A percentile compares a stretch with the other conserved stretches of the same genome.
These are phyloP conservation scores for Sclerotiophoma versabilis DNA, from an alignment of 2,329 filamentous ascomycete genomes.

Conservation along the genomic window DNA sequence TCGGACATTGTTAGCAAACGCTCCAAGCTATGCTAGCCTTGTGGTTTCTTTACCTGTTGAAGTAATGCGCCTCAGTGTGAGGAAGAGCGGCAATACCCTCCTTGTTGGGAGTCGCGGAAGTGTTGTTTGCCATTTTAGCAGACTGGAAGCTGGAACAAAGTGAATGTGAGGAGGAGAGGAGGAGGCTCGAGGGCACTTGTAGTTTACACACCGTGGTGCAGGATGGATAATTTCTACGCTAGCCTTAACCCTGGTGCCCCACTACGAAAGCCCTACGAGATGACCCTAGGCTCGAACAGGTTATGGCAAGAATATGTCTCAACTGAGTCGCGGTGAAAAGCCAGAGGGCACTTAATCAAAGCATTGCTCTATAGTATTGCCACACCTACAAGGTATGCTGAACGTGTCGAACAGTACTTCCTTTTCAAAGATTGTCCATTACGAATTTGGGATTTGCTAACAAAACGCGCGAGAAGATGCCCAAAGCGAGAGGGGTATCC, in stretches of 20 bases:
- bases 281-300: slow-evolving; percentile 16
- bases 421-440: background rate
- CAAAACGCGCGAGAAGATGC: slow-evolving; percentile 3
- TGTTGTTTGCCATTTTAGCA: slow-evolving; percentile 36
- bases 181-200: slow-evolving; percentile 11
- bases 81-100: slow-evolving; percentile 67
- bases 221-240: slow-evolving; percentile 41
- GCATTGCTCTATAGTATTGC: background rate
- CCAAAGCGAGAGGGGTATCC: slow-evolving; percentile 41
- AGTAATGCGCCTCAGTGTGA: slow-evolving; percentile 98
- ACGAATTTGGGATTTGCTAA: slow-evolving; percentile 6
- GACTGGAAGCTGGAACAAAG: slow-evolving; percentile 4
- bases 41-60: slow-evolving; percentile 77
- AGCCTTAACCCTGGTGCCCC: slow-evolving; percentile 16
- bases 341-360: slow-evolving; percentile 1
- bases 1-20: slow-evolving; percentile 47
- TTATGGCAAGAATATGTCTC: slow-evolving; percentile 11
- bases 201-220: slow-evolving; percentile 15
- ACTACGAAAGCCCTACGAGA: slow-evolving; percentile 19
- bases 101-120: slow-evolving; percentile 35
- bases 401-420: background rate
- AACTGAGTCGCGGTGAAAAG: slow-evolving; percentile 10
- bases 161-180: slow-evolving; percentile 12
- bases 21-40: slow-evolving; percentile 27
- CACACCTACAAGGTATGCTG: background rate